Base-by-base conservation (phyloP, 495 filamentous ascomycete species). In the Penicillium egyptiacum region DNA sequence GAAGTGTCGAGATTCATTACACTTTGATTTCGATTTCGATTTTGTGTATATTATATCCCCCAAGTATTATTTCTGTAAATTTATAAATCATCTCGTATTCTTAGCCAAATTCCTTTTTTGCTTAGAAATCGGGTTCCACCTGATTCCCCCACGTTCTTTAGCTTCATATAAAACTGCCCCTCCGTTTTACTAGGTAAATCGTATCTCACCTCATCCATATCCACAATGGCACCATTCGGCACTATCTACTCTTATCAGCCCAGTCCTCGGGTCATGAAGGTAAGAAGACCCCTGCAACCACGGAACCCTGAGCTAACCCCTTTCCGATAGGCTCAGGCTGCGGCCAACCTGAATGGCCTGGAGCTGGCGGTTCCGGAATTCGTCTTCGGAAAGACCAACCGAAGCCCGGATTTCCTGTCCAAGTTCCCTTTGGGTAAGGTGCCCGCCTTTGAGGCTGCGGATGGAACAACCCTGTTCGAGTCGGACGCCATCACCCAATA, bases 381-480 rank as follows among this genome's bases (percentile, higher is more conserved):
- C 69, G 53, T 53, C 47, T 65, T 75, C 57, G 61, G 66, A 58
- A 68, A 73, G 22, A 80, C 74, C 64, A 86, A 84, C 72, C 58
- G 57, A 16, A 70, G 72, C 16, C 74, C 78, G 6, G 77, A 79
- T 2, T 85, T 78, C 73, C 68, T 82, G 23, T 59, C 80, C 73
- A 87, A 86, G 63, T 87, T 86, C 72, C 83, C 83, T 16, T 53
- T 80, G 22, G 84, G 83, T 67, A 86, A 85, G 56, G 79, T 84
- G 19, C 84, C 84, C 39, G 77, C 76, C 45, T 81, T 86, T 65
- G 78, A 81, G 58, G 72, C 66, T 47, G 69, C 80, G 50, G 80
- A 84, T 59, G 83, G 82, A 44, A 66, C 66, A 59, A 56, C 20
- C 56, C 58, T 86, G 40, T 62, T 76, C 62, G 83, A 85, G 57